Evolutionary conservation across 139 green algal genomes (phyloP).

Genomic region (Chlamydomonas sp.): DNA sequence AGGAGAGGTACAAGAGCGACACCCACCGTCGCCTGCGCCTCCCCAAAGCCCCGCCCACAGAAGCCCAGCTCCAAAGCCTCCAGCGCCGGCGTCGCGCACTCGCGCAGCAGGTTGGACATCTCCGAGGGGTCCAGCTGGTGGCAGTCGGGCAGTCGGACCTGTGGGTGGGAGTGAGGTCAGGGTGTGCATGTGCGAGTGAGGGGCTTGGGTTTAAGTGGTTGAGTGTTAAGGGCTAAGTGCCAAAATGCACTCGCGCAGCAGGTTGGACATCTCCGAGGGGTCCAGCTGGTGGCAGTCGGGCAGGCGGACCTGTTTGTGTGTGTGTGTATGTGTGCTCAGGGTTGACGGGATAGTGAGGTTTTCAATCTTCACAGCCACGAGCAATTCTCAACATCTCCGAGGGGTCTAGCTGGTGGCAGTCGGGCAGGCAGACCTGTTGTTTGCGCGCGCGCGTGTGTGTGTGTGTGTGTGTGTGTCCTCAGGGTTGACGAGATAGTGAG

Average conservation of each 20-base stretch:
- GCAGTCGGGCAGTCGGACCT: no score
- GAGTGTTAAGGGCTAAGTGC: no score
- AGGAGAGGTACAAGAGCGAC: no score
- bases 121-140: background rate
- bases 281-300: constrained; percentile 53
- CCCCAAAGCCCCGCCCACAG: constrained; percentile 53
- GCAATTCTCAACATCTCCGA: no score
- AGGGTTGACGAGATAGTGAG: no score
- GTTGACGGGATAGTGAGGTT: no score
- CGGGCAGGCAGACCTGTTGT: no score
- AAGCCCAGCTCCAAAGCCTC: constrained; percentile 51
- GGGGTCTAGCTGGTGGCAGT: background rate
- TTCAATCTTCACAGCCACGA: no score
- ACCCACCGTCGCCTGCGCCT: constrained; percentile 43
- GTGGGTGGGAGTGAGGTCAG: no score
- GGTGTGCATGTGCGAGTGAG: background rate
- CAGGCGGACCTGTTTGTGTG: constrained; percentile 51
- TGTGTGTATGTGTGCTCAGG: no score
- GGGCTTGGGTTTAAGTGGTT: no score
- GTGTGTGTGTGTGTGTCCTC: background rate
- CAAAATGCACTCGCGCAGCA: constrained; percentile 22
- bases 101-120: background rate
- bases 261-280: constrained; percentile 22
- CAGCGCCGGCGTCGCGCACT: constrained; percentile 18
- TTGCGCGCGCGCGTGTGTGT: no score